Conservation (phyloP, 805 yeast genomes). For the Diddensiella caesifluorescens region DNA sequence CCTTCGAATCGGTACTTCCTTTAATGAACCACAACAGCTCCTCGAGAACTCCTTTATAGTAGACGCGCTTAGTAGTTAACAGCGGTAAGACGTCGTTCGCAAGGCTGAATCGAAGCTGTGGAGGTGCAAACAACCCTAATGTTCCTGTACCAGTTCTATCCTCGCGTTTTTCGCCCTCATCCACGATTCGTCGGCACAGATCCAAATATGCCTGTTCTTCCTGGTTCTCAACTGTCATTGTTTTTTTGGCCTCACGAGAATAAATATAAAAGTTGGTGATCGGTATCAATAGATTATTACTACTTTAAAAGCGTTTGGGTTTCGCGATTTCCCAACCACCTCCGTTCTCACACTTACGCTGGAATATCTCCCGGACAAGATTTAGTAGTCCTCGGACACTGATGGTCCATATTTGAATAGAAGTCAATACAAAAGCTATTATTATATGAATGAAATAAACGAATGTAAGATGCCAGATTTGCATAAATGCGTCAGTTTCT, state of each 20-base stretch:
- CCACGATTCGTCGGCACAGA: conserved; percentile 68
- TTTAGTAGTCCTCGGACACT: too few species aligned
- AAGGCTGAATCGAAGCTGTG: conserved; percentile 80
- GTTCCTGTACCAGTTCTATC: conserved; percentile 99
- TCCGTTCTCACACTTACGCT: too few species aligned
- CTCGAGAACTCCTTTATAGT: conserved; percentile 79
- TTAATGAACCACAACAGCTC: conserved; percentile 90
- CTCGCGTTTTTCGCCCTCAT: conserved; percentile 83
- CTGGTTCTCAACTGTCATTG: conserved; percentile 13
- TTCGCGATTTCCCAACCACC: too few species aligned
- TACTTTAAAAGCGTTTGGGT: too few species aligned
- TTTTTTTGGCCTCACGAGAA: not conserved
- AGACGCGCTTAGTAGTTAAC: conserved; percentile 88
- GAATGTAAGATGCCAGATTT: too few species aligned
- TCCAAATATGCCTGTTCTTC: conserved; percentile 80
- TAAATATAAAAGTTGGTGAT: too few species aligned
- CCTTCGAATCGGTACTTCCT: conserved; percentile 85
- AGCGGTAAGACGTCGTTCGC: conserved; percentile 74
- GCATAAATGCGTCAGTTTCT: too few species aligned
- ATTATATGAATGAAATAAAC: too few species aligned
- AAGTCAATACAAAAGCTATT: too few species aligned
- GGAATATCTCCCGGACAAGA: too few species aligned
- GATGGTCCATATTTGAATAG: too few species aligned
- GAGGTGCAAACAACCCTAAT: conserved; percentile 85
- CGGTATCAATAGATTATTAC: too few species aligned